phyloP scores from a whole-genome alignment of 2,329 filamentous ascomycete genomes.

The Phyllosticta citriasiana region DNA sequence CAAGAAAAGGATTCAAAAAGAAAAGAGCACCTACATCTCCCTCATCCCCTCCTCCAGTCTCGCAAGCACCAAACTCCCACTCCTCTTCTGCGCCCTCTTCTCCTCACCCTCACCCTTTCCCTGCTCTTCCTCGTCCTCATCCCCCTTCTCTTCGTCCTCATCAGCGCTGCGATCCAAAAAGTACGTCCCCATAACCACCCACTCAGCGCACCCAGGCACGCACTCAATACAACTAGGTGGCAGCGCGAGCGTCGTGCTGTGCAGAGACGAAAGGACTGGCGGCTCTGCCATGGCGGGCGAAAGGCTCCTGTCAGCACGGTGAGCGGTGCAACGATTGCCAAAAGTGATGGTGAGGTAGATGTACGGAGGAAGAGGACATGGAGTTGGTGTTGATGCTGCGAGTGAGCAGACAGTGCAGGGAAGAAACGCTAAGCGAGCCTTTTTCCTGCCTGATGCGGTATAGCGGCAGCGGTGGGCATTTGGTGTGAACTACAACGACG shows the following conservation, averaged over 20 bases:
- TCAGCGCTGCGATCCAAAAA: conserved; percentile 44
- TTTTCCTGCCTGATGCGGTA: neutral
- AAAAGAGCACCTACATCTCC: conserved; percentile 43
- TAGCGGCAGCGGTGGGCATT: neutral
- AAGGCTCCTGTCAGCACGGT: no score
- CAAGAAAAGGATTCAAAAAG: conserved; percentile 19
- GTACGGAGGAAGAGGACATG: neutral
- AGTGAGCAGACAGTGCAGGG: neutral
- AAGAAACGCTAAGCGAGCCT: neutral
- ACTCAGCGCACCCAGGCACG: conserved; percentile 49
- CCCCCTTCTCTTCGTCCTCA: conserved; percentile 26
- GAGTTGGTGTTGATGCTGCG: neutral
- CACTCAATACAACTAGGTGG: conserved; percentile 75
- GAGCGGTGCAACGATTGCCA: no score
- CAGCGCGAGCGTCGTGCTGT: conserved; percentile 48
- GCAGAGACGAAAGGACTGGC: conserved; percentile 26
- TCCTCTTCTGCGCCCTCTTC: conserved; percentile 46
- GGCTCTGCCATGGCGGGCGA: neutral
- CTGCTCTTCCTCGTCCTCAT: conserved; percentile 14
- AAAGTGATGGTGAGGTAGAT: neutral
- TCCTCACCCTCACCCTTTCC: no score
- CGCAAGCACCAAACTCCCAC: conserved; percentile 64
- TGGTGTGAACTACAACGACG: no score
- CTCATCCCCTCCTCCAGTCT: conserved; percentile 30
- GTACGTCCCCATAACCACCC: conserved; percentile 79